These are phyloP conservation scores for Thalassiosira hispida DNA, from an alignment of 352 stramenopile species.

Conservation along the genomic window DNA sequence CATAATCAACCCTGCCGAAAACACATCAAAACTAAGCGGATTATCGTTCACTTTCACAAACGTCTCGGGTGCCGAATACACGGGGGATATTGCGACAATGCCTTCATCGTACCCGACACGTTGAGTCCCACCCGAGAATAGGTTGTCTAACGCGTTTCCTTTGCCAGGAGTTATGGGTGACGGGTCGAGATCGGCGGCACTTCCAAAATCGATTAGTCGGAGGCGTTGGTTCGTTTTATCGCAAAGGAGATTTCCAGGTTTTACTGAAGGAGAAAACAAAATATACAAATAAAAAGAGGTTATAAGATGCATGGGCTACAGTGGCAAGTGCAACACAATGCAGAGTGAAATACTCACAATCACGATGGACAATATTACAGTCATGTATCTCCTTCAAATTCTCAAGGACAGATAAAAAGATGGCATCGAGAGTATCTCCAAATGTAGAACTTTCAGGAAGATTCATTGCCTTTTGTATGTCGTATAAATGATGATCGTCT, in stretches of 20 bases:
- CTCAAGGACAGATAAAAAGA: slow-evolving; percentile 55
- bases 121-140: slow-evolving; percentile 37
- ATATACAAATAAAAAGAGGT: neutral
- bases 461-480: slow-evolving; percentile 53
- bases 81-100: slow-evolving; percentile 62
- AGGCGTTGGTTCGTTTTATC: slow-evolving; percentile 37
- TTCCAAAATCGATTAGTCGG: slow-evolving; percentile 80
- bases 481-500: slow-evolving; percentile 49
- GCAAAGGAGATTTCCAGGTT: slow-evolving; percentile 73
- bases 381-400: slow-evolving; percentile 62
- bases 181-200: slow-evolving; percentile 71
- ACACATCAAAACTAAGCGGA: slow-evolving; percentile 70
- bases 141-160: slow-evolving; percentile 10
- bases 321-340: neutral
- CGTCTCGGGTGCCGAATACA: slow-evolving; percentile 76
- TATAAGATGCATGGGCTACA: neutral
- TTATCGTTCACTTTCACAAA: slow-evolving; percentile 58
- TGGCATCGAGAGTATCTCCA: slow-evolving; percentile 69
- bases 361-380: slow-evolving; percentile 71
- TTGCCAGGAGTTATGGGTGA: slow-evolving; percentile 8
- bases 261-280: slow-evolving; percentile 41
- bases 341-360: slow-evolving; percentile 42
- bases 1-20: slow-evolving; percentile 67
- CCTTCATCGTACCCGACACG: slow-evolving; percentile 61
- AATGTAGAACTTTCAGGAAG: slow-evolving; percentile 49